Evolutionary conservation across 2,329 filamentous ascomycete genomes (phyloP).

Genomic region (Fusarium illudens): DNA sequence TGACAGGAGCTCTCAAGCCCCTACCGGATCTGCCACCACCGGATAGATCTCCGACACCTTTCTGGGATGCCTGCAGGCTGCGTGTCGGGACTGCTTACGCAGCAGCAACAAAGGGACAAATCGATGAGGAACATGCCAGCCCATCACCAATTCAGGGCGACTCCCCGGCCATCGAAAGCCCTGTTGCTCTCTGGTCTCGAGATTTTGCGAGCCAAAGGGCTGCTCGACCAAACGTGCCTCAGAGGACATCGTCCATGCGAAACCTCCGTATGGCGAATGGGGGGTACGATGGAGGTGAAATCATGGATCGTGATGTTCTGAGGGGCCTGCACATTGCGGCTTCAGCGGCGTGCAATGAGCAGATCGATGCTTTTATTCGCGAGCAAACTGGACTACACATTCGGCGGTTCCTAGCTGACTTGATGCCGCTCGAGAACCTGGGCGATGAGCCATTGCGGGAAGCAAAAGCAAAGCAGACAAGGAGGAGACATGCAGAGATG

Average conservation of each 20-base stretch:
- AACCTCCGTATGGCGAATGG: slow-evolving; percentile 30
- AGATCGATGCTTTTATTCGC: slow-evolving; percentile 61
- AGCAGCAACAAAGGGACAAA: background rate
- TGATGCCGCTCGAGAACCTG: slow-evolving; percentile 60
- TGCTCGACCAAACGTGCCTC: slow-evolving; percentile 48
- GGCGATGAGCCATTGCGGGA: slow-evolving; percentile 43
- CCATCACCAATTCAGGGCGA: background rate
- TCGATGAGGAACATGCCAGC: background rate
- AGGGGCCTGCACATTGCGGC: slow-evolving; percentile 64
- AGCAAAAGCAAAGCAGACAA: slow-evolving; percentile 39
- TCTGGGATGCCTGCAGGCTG: slow-evolving; percentile 10
- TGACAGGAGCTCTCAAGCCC: slow-evolving; percentile 3
- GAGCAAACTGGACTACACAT: slow-evolving; percentile 62
- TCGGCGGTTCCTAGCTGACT: slow-evolving; percentile 63
- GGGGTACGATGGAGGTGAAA: slow-evolving; percentile 49
- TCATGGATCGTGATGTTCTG: slow-evolving; percentile 61
- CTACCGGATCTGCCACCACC: slow-evolving; percentile 15
- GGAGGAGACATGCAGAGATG: slow-evolving; percentile 45
- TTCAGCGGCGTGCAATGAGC: slow-evolving; percentile 64
- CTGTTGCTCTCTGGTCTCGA: slow-evolving; percentile 42
- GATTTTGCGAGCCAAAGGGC: slow-evolving; percentile 36
- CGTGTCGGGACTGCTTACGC: background rate
- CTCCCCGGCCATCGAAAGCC: slow-evolving; percentile 24
- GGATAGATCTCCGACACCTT: background rate
- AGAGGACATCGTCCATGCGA: slow-evolving; percentile 48